Conservation (phyloP, 2,329 filamentous ascomycete species). For the Rhynchosporium graminicola region DNA sequence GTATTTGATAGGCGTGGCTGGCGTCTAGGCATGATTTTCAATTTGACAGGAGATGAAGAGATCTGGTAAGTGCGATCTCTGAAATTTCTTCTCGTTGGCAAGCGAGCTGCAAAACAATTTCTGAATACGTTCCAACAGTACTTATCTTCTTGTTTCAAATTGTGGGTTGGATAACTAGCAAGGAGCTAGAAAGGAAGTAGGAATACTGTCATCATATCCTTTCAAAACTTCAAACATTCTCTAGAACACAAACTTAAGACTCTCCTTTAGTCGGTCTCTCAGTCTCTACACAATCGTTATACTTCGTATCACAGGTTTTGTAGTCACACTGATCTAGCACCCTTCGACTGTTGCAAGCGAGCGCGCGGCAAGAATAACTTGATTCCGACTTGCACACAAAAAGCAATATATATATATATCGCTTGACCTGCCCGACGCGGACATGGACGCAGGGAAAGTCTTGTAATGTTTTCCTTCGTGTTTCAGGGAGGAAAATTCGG, state of each 20-base stretch:
- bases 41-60: constrained; percentile 5
- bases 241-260: too few species aligned
- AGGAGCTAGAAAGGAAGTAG: too few species aligned
- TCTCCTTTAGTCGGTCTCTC: too few species aligned
- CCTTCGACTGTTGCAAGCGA: not conserved
- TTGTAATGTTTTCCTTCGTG: not conserved
- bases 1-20: constrained; percentile 11
- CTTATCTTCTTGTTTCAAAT: too few species aligned
- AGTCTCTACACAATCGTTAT: too few species aligned
- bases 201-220: too few species aligned
- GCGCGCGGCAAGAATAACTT: not conserved
- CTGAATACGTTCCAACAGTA: not conserved
- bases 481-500: not conserved
- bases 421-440: not conserved
- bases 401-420: too few species aligned
- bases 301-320: too few species aligned
- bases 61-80: not conserved
- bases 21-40: constrained; percentile 10
- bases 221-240: too few species aligned
- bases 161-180: too few species aligned
- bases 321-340: not conserved
- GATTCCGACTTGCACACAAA: not conserved
- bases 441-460: not conserved
- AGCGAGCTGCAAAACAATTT: not conserved
- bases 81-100: not conserved